Percentiles rank a stretch among this genome's conserved stretches.
Evolutionary conservation across 2,329 filamentous ascomycete genomes (phyloP).

Genomic region (Aspergillus persii): DNA sequence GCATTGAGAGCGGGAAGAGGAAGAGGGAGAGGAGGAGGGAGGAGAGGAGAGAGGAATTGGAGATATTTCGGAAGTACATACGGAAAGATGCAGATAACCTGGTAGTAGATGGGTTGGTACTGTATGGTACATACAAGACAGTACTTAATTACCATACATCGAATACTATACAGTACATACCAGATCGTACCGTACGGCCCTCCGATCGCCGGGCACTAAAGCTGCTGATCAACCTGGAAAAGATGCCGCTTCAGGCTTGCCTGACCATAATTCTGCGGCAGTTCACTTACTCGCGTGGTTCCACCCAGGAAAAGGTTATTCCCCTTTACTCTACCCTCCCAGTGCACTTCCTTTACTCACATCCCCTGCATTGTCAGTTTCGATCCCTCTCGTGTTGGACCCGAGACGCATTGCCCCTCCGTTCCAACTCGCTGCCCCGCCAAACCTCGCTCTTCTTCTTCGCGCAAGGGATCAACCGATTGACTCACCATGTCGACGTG

Average conservation of each 20-base stretch:
- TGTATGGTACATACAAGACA: background rate
- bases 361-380: background rate
- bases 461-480: background rate
- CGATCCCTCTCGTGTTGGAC: background rate
- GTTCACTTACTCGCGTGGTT: background rate
- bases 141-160: background rate
- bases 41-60: background rate
- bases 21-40: background rate
- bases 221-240: constrained; percentile 3
- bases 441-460: background rate
- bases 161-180: background rate
- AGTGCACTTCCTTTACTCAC: background rate
- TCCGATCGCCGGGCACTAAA: constrained; percentile 23
- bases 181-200: background rate
- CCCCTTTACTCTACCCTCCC: background rate
- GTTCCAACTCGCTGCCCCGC: background rate
- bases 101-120: too few species aligned
- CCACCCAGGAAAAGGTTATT: background rate
- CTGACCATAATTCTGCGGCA: background rate
- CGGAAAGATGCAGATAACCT: too few species aligned
- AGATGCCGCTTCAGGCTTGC: constrained; percentile 1
- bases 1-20: constrained; percentile 24
- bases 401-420: background rate
- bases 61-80: background rate
- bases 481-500: constrained; percentile 74